Percentiles rank a stretch among this genome's conserved stretches.
Evolutionary conservation across 2,329 filamentous ascomycete species (phyloP).

Genomic region (Beauveria asiatica): DNA sequence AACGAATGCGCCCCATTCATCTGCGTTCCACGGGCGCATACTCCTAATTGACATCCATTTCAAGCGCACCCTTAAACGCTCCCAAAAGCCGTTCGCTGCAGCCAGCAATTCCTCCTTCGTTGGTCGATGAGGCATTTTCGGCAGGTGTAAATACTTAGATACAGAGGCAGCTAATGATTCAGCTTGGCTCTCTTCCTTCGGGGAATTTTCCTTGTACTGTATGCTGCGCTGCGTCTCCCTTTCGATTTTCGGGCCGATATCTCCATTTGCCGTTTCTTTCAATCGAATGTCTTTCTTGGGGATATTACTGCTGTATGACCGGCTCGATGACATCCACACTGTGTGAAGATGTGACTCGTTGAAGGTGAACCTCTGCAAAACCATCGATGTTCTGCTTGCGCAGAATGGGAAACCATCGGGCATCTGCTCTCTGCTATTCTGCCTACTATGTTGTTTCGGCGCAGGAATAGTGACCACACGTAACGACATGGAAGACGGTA

Average conservation of each 20-base stretch:
- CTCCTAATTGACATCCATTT: constrained; percentile 98
- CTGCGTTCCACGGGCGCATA: constrained; percentile 85
- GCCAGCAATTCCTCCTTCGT: constrained; percentile 89
- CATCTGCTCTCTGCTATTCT: not conserved
- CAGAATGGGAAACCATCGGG: not conserved
- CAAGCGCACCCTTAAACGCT: constrained; percentile 80
- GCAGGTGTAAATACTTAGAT: constrained; percentile 51
- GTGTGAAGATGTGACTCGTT: not conserved
- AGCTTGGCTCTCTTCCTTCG: constrained; percentile 17
- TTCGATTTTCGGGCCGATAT: not conserved
- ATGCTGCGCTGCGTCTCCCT: not conserved
- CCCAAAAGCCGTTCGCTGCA: constrained; percentile 88
- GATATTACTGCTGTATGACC: not conserved
- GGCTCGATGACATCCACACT: not conserved
- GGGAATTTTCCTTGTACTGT: not conserved
- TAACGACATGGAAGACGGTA: not conserved
- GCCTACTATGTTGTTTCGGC: not conserved
- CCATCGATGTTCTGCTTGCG: not conserved
- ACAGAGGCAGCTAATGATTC: constrained; percentile 43
- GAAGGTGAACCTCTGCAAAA: not conserved
- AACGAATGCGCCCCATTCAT: constrained; percentile 89
- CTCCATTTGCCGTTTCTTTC: not conserved
- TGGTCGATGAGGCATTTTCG: constrained; percentile 74
- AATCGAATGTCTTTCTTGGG: not conserved
- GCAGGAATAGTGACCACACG: not conserved